Base-by-base conservation (phyloP, 2,329 filamentous ascomycete genomes). In the Incumbomyces lentus region DNA sequence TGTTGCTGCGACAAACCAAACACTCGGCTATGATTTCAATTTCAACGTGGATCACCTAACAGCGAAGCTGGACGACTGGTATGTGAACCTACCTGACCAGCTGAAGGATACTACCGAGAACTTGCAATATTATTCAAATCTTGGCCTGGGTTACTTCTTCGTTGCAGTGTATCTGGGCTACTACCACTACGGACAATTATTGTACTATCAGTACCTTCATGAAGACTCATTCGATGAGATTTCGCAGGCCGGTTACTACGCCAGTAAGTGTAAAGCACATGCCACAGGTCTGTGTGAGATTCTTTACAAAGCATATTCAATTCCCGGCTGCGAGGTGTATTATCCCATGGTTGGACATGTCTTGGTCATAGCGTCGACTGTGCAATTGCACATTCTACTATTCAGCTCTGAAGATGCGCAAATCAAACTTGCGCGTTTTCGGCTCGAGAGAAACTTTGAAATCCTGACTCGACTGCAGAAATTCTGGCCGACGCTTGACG, bases 331-430 rank as follows among this genome's bases (percentile, higher is more conserved):
- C 49, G 64, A 70, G 34, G 64, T 65, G 11, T 61, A 65, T 19
- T 72, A 71, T 48, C 64, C 60, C 8, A 66, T 70, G 59, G 65
- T 71, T 1, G 69, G 67, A 0, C 69, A 73, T 53, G 66, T 72
- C 30, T 58, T 70, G 4, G 66, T 71, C 8, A 66, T 73, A 22
- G 62, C 68, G 0, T 73, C 69, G 1, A 70, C 70, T 0, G 62
- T 72, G 0, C 65, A 71, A 40, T 62, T 73, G 11, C 69, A 73
- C 47, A 71, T 60, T 0, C 58, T 73, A 1, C 61, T 73, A 0
- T 71, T 72, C 47, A 59, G 59, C 40, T 56, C 56, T 1, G 59
- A 64, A 16, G 62, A 68, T 16, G 50, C 47, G 3, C 60, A 68
- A 39, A 64, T 70, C 6, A 47, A 52, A 0, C 52, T 57, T 3